Conservation (phyloP, 441 rosid species). For the Syzygium malaccense region DNA sequence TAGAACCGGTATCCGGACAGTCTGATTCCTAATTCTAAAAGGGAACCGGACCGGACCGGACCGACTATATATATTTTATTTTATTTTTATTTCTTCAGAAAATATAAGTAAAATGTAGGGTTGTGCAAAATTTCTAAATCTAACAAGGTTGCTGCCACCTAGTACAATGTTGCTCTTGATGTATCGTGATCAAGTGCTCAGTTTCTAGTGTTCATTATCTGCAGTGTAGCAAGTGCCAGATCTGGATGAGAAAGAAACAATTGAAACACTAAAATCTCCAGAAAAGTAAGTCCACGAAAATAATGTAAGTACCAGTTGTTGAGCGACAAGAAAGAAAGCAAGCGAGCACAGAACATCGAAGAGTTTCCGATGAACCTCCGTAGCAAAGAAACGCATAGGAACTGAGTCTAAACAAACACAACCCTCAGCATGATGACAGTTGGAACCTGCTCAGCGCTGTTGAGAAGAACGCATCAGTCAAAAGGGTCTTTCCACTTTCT, state of each 20-base stretch:
- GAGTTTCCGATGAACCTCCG: neutral
- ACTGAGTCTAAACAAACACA: neutral
- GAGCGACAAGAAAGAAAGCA: neutral
- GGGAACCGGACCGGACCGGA: rapidly evolving
- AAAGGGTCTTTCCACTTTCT: neutral
- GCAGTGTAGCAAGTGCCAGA: neutral
- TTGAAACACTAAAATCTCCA: neutral
- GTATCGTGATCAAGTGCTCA: neutral
- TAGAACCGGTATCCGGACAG: rapidly evolving
- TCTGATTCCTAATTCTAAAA: too few relatives aligned
- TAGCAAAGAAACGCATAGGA: neutral
- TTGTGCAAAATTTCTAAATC: neutral
- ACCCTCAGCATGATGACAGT: neutral
- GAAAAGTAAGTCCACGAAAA: neutral
- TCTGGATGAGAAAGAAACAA: neutral
- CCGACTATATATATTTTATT: too few relatives aligned
- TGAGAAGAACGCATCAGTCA: neutral
- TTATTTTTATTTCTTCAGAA: too few relatives aligned
- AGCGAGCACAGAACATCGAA: neutral
- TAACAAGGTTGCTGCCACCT: neutral
- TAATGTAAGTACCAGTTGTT: neutral
- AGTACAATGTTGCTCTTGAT: neutral
- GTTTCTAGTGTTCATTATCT: neutral
- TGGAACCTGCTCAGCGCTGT: neutral
- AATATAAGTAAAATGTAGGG: too few relatives aligned